Evolutionary conservation across 2,329 filamentous ascomycete species (phyloP).

Genomic region (Penicillium decumbens): DNA sequence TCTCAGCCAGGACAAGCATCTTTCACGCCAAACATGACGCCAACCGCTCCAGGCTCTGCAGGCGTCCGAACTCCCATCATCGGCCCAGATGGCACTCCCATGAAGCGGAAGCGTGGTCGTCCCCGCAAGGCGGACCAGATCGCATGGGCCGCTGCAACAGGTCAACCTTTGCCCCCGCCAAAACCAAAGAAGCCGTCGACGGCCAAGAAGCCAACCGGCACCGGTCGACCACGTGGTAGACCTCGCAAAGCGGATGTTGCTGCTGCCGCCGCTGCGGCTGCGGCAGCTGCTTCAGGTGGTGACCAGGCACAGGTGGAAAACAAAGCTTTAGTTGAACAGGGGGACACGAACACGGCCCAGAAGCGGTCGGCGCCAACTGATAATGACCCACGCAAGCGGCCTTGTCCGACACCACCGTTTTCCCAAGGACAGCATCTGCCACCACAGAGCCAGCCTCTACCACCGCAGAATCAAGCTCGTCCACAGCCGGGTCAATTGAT

Average conservation of each 20-base stretch:
- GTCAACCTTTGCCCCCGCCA: constrained; percentile 16
- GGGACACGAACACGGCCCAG: constrained; percentile 7
- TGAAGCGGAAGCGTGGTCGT: constrained; percentile 30
- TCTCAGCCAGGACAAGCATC: constrained; percentile 20
- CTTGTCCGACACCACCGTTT: constrained; percentile 20
- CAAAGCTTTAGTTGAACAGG: constrained; percentile 1
- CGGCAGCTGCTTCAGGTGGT: constrained; percentile 21
- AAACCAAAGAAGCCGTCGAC: constrained; percentile 23
- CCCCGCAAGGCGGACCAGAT: constrained; percentile 29
- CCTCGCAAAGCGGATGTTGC: constrained; percentile 32
- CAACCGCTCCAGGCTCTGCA: constrained; percentile 3
- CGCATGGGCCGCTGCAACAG: constrained; percentile 20
- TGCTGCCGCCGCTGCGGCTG: constrained; percentile 21
- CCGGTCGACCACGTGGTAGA: constrained; percentile 32
- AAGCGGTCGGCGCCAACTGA: constrained; percentile 12
- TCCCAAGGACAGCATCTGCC: constrained; percentile 10
- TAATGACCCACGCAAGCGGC: constrained; percentile 17
- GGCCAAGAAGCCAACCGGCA: constrained; percentile 23
- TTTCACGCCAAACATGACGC: constrained; percentile 20
- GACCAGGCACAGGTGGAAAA: constrained; percentile 14
- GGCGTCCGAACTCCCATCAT: constrained; percentile 15
- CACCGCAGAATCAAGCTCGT: not conserved
- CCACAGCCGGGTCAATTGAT: not conserved
- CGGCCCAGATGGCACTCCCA: constrained; percentile 22
- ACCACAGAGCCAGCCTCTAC: constrained; percentile 1